Evolutionary conservation across 148 eudicot species (phyloP), one percentile per base, ranked within the genome.

Genomic region (Bassia scoparia): DNA sequence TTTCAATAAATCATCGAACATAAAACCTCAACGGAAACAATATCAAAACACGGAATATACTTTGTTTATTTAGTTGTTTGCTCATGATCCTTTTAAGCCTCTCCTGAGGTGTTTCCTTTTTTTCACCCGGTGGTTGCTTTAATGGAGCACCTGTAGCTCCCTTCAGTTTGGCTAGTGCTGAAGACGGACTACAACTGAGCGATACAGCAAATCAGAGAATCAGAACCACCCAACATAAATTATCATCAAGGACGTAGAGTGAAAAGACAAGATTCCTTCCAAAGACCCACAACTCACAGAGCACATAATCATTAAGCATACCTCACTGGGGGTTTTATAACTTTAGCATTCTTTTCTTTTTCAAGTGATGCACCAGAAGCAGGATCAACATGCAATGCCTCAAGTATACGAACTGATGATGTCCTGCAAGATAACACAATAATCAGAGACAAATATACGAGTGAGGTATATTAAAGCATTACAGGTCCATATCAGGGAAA

Each of bases 321-420:
- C 97, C 93, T 88, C 50, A 77, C 76, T 35, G 84, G 80, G 74
- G 96, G 78, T 71, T 90, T 90, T 69, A 66, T 54, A 81, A 81
- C 79, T 79, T 88, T 91, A 16, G 78, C 30, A 73, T 79, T 89
- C 83, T 86, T 91, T 71, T 91, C 97, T 81, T 86, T 87, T 5
- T 91, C 99, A 83, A 82, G 77, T 54, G 97, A 85, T 70, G 91
- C 90, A 79, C 93, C 93, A 70, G 99, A 89, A 74, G 99, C 99
- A 76, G 99, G 97, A 82, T 95, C 99, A 61, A 87, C 82, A 84
- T 95, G 96, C 68, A 95, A 75, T 16, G 99, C 99, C 90, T 95
- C 99, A 63, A 95, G 97, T 60, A 95, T 95, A 48, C 71, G 85
- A 83, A 87, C 94, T 61, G 99, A 76, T 30, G 85, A 70, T 46